Conservation (phyloP, 352 stramenopile genomes). For the Aphanomyces stellatus region DNA sequence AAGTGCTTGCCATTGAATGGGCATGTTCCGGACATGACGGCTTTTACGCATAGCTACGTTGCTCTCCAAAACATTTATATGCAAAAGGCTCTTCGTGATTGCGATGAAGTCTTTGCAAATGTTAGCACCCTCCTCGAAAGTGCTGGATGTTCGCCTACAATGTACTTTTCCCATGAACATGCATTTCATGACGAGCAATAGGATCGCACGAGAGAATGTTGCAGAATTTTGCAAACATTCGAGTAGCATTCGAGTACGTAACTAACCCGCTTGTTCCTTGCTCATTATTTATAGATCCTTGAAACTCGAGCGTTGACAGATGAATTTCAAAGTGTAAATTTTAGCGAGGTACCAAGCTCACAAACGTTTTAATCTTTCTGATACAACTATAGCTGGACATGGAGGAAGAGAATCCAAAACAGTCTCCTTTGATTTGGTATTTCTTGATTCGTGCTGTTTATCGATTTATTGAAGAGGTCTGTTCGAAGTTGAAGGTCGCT, state of each 20-base stretch:
- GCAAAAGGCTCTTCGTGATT: constrained; percentile 78
- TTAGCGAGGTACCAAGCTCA: constrained; percentile 25
- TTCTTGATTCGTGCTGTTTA: constrained; percentile 86
- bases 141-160: constrained; percentile 27
- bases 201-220: constrained; percentile 58
- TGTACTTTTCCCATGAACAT: constrained; percentile 24
- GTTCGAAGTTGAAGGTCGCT: constrained; percentile 27
- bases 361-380: background rate
- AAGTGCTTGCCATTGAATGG: constrained; percentile 80
- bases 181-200: too few species aligned
- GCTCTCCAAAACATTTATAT: constrained; percentile 91
- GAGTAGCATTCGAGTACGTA: constrained; percentile 68
- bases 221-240: constrained; percentile 91
- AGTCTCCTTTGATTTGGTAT: constrained; percentile 95
- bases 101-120: constrained; percentile 30
- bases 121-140: constrained; percentile 26
- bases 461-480: constrained; percentile 30
- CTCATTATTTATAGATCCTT: constrained; percentile 31
- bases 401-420: constrained; percentile 68
- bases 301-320: constrained; percentile 72
- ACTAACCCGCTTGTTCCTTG: background rate
- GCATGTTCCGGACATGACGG: constrained; percentile 95
- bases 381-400: constrained; percentile 36
- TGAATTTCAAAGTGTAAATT: constrained; percentile 66
- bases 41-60: constrained; percentile 91